Base-by-base conservation (phyloP, 306 rosid species). In the Vicia sativa region DNA sequence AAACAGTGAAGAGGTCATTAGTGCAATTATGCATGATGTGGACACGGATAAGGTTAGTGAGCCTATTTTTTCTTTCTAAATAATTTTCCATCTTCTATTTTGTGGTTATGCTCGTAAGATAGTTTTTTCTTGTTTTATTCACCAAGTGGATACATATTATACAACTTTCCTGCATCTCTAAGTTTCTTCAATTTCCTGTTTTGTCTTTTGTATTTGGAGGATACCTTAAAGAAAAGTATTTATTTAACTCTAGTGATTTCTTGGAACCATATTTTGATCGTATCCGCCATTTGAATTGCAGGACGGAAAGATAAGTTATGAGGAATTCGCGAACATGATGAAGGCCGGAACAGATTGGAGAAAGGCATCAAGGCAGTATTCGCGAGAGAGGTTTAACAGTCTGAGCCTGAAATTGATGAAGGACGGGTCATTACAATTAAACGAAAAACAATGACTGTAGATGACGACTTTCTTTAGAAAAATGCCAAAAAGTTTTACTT, bases 271-370 rank as follows among this genome's bases (percentile, higher is more conserved):
- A 19, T 5, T 41, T 57, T 80, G 67, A 75, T 59, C 19, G 28
- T 52, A 18, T 61, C 49, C 38, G 6, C 60, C 41, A 59, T 12
- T 67, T 53, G 75, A 70, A 64, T 58, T 80, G 78, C 85, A 93
- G 99, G 97, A 93, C 62, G 99, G 92, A 68, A 83, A 53, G 70
- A 93, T 93, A 80, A 93, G 97, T 81, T 90, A 80, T 4, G 96
- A 88, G 23, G 99, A 93, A 58, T 93, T 93, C 38, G 77, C 91
- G 1, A 19, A 91, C 7, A 93, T 93, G 99, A 93, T 93, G 99
- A 93, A 90, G 86, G 90, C 97, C 0, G 99, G 96, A 12, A 93
- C 99, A 35, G 97, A 93, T 76, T 93, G 99, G 99, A 85, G 99
- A 76, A 93, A 90, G 80, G 99, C 95, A 11, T 90, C 99, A 59